A percentile compares a stretch with the other conserved stretches of the same genome.
These are phyloP conservation scores for Citrus cavaleriei DNA, from an alignment of 345 rosid species.

Conservation along the genomic window DNA sequence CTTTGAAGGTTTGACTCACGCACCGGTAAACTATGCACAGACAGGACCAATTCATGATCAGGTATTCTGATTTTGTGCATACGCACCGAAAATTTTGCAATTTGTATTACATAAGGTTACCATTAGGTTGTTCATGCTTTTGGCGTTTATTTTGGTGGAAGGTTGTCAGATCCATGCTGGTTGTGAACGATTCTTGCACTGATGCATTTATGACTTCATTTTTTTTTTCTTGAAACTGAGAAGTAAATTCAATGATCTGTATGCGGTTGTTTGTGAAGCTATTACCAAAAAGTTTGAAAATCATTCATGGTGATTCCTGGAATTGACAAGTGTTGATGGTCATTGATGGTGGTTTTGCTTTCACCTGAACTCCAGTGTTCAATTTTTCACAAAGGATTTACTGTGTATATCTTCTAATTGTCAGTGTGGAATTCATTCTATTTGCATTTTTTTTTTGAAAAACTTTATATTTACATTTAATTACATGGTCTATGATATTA, in stretches of 20 bases:
- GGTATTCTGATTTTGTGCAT: conserved; percentile 27
- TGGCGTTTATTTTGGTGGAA: conserved; percentile 7
- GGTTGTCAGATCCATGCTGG: conserved; percentile 16
- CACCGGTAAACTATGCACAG: conserved; percentile 34
- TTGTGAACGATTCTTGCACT: background rate
- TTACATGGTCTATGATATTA: background rate
- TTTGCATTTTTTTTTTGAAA: background rate
- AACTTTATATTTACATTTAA: background rate
- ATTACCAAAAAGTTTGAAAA: background rate
- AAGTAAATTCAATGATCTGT: background rate
- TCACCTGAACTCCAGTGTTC: background rate
- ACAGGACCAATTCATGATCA: conserved; percentile 41
- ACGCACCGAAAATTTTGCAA: background rate
- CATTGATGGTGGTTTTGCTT: background rate
- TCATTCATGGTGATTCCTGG: background rate
- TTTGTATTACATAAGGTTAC: too few species aligned
- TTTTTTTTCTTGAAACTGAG: background rate
- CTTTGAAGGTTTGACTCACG: conserved; percentile 47
- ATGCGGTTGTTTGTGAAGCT: background rate
- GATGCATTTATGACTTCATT: conserved; percentile 4
- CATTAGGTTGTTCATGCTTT: conserved; percentile 15
- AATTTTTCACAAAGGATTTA: background rate
- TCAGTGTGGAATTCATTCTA: background rate
- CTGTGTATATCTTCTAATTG: background rate
- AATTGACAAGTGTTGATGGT: background rate